These are phyloP conservation scores for Neofusicoccum sp. DNA, from an alignment of 2,329 filamentous ascomycete genomes.

Conservation along the genomic window DNA sequence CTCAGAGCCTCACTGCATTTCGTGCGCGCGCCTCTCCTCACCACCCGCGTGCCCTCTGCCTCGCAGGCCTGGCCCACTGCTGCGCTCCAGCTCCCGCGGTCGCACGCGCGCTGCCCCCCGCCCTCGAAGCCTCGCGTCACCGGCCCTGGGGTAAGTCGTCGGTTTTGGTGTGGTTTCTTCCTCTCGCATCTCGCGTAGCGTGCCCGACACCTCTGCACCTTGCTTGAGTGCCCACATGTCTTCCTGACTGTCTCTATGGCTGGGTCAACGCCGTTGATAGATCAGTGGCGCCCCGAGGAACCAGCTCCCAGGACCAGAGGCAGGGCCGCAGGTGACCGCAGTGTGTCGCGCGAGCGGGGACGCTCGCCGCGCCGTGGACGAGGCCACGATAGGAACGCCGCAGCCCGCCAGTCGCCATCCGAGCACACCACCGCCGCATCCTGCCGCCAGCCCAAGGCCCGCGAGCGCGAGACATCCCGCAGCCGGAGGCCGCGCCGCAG, in stretches of 20 bases:
- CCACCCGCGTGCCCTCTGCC: slow-evolving; percentile 16
- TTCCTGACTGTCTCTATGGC: slow-evolving; percentile 42
- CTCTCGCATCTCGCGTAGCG: slow-evolving; percentile 22
- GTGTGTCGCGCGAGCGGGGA: slow-evolving; percentile 30
- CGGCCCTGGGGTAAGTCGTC: slow-evolving; percentile 15
- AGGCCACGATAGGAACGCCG: slow-evolving; percentile 26
- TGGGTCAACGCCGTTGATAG: slow-evolving; percentile 43
- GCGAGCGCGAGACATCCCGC: slow-evolving; percentile 23
- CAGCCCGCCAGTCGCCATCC: slow-evolving; percentile 24
- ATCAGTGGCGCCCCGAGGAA: slow-evolving; percentile 45
- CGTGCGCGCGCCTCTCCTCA: slow-evolving; percentile 16
- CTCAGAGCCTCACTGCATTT: slow-evolving; percentile 18
- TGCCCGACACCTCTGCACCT: slow-evolving; percentile 37
- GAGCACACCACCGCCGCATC: slow-evolving; percentile 23
- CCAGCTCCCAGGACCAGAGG: slow-evolving; percentile 34
- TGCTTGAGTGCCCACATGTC: slow-evolving; percentile 37
- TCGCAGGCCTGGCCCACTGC: too few relatives aligned
- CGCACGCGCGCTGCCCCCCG: slow-evolving; percentile 2
- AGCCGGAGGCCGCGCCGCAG: slow-evolving; percentile 30
- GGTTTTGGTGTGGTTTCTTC: slow-evolving; percentile 14
- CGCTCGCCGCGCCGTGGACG: slow-evolving; percentile 36
- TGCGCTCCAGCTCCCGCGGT: slow-evolving; percentile 1
- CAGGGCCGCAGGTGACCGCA: slow-evolving; percentile 28
- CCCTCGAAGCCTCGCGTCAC: not conserved
- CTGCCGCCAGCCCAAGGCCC: slow-evolving; percentile 28